Percentiles rank a stretch among this genome's conserved stretches.
Evolutionary conservation across 2,329 filamentous ascomycete species (phyloP).

Genomic region (Neopestalotiopsis sp.): DNA sequence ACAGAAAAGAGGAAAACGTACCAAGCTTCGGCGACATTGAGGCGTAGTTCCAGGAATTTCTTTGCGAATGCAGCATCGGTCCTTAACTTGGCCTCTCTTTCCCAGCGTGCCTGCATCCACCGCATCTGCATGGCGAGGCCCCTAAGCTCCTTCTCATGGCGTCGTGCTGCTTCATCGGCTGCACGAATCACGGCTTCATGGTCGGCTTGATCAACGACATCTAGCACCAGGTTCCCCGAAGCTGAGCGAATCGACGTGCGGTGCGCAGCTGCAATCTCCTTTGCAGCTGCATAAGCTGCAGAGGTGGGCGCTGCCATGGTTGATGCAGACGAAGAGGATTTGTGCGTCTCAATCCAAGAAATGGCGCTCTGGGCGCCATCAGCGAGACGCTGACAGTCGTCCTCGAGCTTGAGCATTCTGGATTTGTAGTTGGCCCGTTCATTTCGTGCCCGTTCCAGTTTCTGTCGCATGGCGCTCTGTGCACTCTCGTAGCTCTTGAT

Average conservation of each 20-base stretch:
- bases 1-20: slow-evolving; percentile 56
- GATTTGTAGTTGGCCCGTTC: slow-evolving; percentile 64
- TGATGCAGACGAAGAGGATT: slow-evolving; percentile 16
- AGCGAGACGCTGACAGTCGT: slow-evolving; percentile 54
- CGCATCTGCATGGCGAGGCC: slow-evolving; percentile 89
- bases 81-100: slow-evolving; percentile 81
- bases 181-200: slow-evolving; percentile 59
- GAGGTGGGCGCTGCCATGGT: slow-evolving; percentile 15
- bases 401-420: slow-evolving; percentile 60
- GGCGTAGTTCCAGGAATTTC: slow-evolving; percentile 77
- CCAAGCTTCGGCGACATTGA: slow-evolving; percentile 89
- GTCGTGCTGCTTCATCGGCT: slow-evolving; percentile 67
- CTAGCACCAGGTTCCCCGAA: slow-evolving; percentile 57
- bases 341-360: slow-evolving; percentile 40
- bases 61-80: slow-evolving; percentile 86
- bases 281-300: slow-evolving; percentile 25
- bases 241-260: slow-evolving; percentile 32
- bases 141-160: slow-evolving; percentile 77
- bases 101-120: slow-evolving; percentile 83
- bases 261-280: slow-evolving; percentile 36
- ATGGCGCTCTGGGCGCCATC: slow-evolving; percentile 43
- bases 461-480: slow-evolving; percentile 66
- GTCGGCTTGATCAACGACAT: slow-evolving; percentile 44
- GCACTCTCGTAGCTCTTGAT: slow-evolving; percentile 62
- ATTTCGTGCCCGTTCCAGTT: slow-evolving; percentile 73